Percentiles rank a stretch among this genome's conserved stretches.
Conservation (phyloP, 495 filamentous ascomycete genomes). For the Extremus antarcticus region DNA sequence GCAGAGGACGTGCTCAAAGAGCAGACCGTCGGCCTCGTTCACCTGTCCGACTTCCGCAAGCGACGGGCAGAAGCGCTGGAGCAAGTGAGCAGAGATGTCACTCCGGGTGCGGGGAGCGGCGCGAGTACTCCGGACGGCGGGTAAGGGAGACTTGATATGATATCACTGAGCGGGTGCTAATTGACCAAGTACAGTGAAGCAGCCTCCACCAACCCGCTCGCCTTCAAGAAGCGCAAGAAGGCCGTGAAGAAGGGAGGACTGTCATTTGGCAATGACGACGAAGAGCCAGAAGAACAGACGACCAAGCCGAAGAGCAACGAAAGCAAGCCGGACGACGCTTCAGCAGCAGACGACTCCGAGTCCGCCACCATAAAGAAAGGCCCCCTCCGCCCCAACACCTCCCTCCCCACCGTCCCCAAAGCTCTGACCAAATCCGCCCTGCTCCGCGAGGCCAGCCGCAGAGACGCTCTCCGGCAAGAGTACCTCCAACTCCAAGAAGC, state of each 20-base stretch:
- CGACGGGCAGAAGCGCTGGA: conserved; percentile 89
- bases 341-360: conserved; percentile 33
- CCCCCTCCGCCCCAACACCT: conserved; percentile 51
- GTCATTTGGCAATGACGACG: conserved; percentile 55
- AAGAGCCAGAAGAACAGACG: conserved; percentile 33
- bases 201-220: conserved; percentile 34
- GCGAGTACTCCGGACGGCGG: conserved; percentile 40
- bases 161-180: conserved; percentile 30
- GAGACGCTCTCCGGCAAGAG: conserved; percentile 74
- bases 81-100: conserved; percentile 61
- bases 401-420: conserved; percentile 59
- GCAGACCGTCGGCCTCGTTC: conserved; percentile 85
- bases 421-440: conserved; percentile 77
- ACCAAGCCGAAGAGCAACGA: conserved; percentile 19
- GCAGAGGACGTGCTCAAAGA: conserved; percentile 85
- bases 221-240: conserved; percentile 57
- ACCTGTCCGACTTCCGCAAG: conserved; percentile 91
- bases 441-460: conserved; percentile 65
- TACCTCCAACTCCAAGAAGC: conserved; percentile 75
- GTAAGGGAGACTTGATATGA: conserved; percentile 1
- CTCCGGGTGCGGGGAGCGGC: conserved; percentile 31
- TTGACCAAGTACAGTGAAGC: conserved; percentile 39
- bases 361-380: conserved; percentile 34
- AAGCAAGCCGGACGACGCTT: conserved; percentile 22
- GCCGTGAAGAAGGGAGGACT: conserved; percentile 50